Evolutionary conservation across 768 basidiomycete species (phyloP).

Genomic region (Clitopilus hobsonii): DNA sequence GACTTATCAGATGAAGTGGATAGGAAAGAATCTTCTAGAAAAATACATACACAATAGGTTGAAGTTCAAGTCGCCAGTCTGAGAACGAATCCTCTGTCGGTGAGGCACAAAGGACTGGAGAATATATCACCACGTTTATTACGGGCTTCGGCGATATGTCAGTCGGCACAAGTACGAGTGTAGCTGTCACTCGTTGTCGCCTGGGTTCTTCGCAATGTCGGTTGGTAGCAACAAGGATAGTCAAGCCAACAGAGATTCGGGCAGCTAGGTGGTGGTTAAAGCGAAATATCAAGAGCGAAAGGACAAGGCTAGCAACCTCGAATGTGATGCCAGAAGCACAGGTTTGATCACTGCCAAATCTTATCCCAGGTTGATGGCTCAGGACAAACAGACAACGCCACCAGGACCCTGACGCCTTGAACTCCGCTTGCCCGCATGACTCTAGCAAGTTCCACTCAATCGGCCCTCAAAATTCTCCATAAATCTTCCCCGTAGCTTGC

Average conservation of each 20-base stretch:
- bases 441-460: conserved; percentile 2
- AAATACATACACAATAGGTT: too few species aligned
- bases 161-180: neutral
- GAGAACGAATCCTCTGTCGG: neutral
- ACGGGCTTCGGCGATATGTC: neutral
- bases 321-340: conserved; percentile 8
- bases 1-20: neutral
- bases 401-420: conserved; percentile 7
- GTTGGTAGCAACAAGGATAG: neutral
- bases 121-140: neutral
- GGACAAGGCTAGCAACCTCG: conserved; percentile 5
- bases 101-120: neutral
- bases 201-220: neutral
- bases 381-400: conserved; percentile 8
- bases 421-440: conserved; percentile 6
- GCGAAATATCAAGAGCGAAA: conserved; percentile 6
- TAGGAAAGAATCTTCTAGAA: too few species aligned
- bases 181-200: neutral
- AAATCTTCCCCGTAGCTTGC: neutral
- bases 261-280: conserved; percentile 7
- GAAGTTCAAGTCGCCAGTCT: neutral
- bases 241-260: neutral
- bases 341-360: conserved; percentile 16
- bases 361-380: conserved; percentile 8
- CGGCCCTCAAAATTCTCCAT: conserved; percentile 1